A percentile compares a stretch with the other conserved stretches of the same genome.
Conservation (phyloP, 2,329 filamentous ascomycete species). For the Canariomyces notabilis region DNA sequence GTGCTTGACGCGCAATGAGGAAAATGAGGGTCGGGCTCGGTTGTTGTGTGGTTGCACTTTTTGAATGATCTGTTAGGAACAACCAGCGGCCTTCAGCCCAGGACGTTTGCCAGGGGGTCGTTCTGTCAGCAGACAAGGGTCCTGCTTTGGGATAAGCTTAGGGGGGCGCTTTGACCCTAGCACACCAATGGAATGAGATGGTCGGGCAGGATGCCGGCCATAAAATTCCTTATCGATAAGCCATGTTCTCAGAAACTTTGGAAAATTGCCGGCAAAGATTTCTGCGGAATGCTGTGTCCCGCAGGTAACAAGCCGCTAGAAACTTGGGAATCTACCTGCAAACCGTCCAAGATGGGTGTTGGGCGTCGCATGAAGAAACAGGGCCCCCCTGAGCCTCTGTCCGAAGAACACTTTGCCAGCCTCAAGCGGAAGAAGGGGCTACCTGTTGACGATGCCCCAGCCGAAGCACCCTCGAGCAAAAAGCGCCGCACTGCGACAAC, state of each 20-base stretch:
- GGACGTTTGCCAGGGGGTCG: slow-evolving; percentile 13
- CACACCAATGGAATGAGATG: slow-evolving; percentile 10
- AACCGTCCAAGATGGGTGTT: slow-evolving; percentile 64
- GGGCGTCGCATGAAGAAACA: slow-evolving; percentile 96
- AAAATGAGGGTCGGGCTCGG: slow-evolving; percentile 15
- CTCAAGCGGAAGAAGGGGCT: slow-evolving; percentile 79
- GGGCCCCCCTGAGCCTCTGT: slow-evolving; percentile 75
- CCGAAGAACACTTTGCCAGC: slow-evolving; percentile 72
- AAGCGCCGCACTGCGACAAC: slow-evolving; percentile 42
- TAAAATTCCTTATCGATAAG: slow-evolving; percentile 24
- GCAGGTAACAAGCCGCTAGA: slow-evolving; percentile 6
- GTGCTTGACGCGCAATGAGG: slow-evolving; percentile 12
- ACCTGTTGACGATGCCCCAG: slow-evolving; percentile 52
- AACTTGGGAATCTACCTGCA: slow-evolving; percentile 7
- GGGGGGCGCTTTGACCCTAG: background rate
- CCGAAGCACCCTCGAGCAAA: slow-evolving; percentile 54
- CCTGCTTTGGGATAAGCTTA: slow-evolving; percentile 15
- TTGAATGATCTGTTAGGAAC: slow-evolving; percentile 25
- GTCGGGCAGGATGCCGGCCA: background rate
- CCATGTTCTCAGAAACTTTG: slow-evolving; percentile 13
- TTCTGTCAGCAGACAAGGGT: slow-evolving; percentile 23
- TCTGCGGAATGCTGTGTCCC: slow-evolving; percentile 7
- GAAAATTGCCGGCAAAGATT: slow-evolving; percentile 18
- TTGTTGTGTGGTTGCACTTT: slow-evolving; percentile 21
- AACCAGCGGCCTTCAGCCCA: slow-evolving; percentile 1